Evolutionary conservation across 164 flowering plant genomes (phyloP), one percentile per base, ranked within the genome.

Genomic region (Aristolochia californica): DNA sequence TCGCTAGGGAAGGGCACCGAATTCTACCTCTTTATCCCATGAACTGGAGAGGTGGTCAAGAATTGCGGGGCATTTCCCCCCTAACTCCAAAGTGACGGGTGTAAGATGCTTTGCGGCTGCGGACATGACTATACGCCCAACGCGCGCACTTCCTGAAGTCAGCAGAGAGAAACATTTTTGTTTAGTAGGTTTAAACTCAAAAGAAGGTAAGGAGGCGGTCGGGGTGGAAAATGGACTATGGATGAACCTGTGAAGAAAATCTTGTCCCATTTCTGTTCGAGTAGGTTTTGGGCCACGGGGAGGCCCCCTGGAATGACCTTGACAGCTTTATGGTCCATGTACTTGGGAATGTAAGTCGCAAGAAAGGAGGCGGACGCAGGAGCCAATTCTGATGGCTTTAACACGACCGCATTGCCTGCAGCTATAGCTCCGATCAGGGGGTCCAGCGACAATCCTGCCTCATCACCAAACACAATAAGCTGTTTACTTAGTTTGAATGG

Each of bases 101-200:
- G 99, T 93, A 23, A 89, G 68, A 71, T 93, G 84, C 62, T 80
- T 83, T 20, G 84, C 96, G 22, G 96, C 96, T 51, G 95, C 98
- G 28, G 90, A 26, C 94, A 87, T 78, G 65, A 93, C 75, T 5
- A 84, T 61, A 9, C 82, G 75, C 4, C 81, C 99, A 18, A 87
- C 82, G 34, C 68, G 65, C 26, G 79, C 65, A 75, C 90, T 85
- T 48, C 98, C 96, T 86, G 76, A 25, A 72, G 24, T 21, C n/a
- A n/a, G n/a, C n/a, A n/a, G n/a, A n/a, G n/a, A n/a, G n/a, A n/a
- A n/a, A n/a, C n/a, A n/a, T n/a, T n/a, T n/a, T n/a, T n/a, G n/a
- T n/a, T n/a, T n/a, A n/a, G 8, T 4, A n/a, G n/a, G n/a, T n/a
- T n/a, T n/a, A n/a, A n/a, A n/a, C n/a, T n/a, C n/a, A n/a, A n/a